Evolutionary conservation across 169 alveolate genomes (phyloP).

Genomic region (Plasmodium billcollinsi): DNA sequence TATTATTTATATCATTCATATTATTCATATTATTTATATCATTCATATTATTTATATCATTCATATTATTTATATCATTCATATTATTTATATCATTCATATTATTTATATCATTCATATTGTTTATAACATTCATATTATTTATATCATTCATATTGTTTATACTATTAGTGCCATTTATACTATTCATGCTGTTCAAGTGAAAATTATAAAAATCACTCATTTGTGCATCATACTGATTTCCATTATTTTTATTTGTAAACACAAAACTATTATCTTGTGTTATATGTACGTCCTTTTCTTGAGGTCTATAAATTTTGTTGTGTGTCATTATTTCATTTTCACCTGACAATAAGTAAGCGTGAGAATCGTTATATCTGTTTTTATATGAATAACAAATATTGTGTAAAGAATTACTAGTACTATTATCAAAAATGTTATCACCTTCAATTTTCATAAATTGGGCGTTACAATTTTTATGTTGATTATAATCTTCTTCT

Average conservation of each 20-base stretch:
- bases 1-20: not conserved
- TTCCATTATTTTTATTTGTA: not conserved
- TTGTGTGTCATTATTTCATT: not conserved
- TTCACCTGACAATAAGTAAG: not conserved
- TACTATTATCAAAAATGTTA: conserved; percentile 2
- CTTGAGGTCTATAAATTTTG: not conserved
- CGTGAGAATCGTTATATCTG: not conserved
- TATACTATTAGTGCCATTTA: not conserved
- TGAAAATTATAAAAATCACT: not conserved
- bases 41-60: not conserved
- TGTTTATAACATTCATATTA: not conserved
- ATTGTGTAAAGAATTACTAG: not conserved
- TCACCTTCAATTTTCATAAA: not conserved
- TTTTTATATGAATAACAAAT: not conserved
- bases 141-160: not conserved
- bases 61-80: not conserved
- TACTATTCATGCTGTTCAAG: not conserved
- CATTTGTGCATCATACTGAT: not conserved
- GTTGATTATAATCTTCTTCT: not conserved
- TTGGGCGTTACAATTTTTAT: not conserved
- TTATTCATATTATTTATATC: not conserved
- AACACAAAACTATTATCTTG: not conserved
- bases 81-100: not conserved
- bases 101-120: not conserved
- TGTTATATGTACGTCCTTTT: not conserved